Conservation (phyloP, 1,139 yeast genomes). For the Zhuliangozyma blackwelliae region DNA sequence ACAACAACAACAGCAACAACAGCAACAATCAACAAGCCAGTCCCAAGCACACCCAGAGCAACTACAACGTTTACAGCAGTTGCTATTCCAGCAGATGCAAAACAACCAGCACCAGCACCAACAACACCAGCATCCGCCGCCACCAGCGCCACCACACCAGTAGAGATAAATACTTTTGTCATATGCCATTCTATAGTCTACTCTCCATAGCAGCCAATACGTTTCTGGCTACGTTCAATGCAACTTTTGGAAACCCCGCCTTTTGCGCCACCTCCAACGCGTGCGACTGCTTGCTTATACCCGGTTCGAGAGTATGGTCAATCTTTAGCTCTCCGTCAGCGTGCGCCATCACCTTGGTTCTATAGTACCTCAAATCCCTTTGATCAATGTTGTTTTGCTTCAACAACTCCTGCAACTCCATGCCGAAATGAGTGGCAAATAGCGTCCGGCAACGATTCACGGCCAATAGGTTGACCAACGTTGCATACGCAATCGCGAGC, state of each 20-base stretch:
- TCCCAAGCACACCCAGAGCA: conserved; percentile 13
- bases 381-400: conserved; percentile 22
- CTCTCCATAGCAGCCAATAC: conserved; percentile 15
- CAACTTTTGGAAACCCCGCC: conserved; percentile 77
- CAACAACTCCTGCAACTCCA: conserved; percentile 46
- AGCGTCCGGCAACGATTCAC: conserved; percentile 67
- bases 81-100: conserved; percentile 10
- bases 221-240: conserved; percentile 47
- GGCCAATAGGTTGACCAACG: conserved; percentile 54
- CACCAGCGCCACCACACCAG: conserved; percentile 1
- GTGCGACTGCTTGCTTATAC: conserved; percentile 73
- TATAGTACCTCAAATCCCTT: conserved; percentile 40
- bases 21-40: conserved; percentile 2
- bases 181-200: neutral
- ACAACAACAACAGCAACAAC: conserved; percentile 13
- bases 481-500: conserved; percentile 82
- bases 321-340: conserved; percentile 29
- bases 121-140: no score
- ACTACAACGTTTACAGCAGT: conserved; percentile 14
- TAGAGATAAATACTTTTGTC: conserved; percentile 3
- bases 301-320: conserved; percentile 62
- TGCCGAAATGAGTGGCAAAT: conserved; percentile 93
- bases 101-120: no score
- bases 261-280: conserved; percentile 80
- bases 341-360: conserved; percentile 40